Percentiles rank a stretch among this genome's conserved stretches.
Evolutionary conservation across 305 asterid genomes (phyloP).

Genomic region (Lippia alba): DNA sequence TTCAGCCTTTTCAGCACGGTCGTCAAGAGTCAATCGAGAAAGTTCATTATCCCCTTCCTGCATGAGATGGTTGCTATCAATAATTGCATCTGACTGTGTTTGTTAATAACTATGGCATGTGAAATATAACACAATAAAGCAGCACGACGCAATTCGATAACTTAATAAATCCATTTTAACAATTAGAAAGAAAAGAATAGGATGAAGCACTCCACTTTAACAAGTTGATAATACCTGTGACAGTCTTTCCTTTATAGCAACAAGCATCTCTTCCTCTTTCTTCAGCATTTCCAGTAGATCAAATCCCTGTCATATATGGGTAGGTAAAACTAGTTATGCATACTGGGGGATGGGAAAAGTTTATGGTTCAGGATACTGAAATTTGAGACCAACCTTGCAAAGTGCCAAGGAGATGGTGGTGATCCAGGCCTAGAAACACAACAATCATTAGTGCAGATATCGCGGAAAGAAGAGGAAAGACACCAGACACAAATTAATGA

Average conservation of each 20-base stretch:
- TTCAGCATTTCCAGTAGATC: conserved; percentile 93
- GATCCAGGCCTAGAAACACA: conserved; percentile 78
- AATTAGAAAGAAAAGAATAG: conserved; percentile 11
- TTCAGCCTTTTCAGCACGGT: conserved; percentile 84
- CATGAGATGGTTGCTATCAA: conserved; percentile 20
- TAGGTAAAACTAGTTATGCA: conserved; percentile 12
- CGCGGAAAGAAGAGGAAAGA: conserved; percentile 9
- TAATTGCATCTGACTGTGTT: conserved; percentile 19
- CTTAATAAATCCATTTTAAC: too few relatives aligned
- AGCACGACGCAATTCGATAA: conserved; percentile 8
- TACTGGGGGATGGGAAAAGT: conserved; percentile 2
- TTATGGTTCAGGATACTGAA: conserved; percentile 9
- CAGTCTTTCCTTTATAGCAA: conserved; percentile 72
- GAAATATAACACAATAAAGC: background rate
- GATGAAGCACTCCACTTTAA: conserved; percentile 29
- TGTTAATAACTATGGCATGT: conserved; percentile 6
- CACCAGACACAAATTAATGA: conserved; percentile 32
- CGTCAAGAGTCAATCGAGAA: conserved; percentile 69
- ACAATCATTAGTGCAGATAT: conserved; percentile 25
- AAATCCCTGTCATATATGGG: conserved; percentile 61
- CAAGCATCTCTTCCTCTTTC: conserved; percentile 92
- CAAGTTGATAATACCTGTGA: conserved; percentile 59
- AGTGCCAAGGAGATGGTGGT: conserved; percentile 78
- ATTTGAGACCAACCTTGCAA: conserved; percentile 74
- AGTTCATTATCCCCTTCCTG: conserved; percentile 77